Base-by-base conservation (phyloP, 2,329 filamentous ascomycete species). In the Diaporthe citri region DNA sequence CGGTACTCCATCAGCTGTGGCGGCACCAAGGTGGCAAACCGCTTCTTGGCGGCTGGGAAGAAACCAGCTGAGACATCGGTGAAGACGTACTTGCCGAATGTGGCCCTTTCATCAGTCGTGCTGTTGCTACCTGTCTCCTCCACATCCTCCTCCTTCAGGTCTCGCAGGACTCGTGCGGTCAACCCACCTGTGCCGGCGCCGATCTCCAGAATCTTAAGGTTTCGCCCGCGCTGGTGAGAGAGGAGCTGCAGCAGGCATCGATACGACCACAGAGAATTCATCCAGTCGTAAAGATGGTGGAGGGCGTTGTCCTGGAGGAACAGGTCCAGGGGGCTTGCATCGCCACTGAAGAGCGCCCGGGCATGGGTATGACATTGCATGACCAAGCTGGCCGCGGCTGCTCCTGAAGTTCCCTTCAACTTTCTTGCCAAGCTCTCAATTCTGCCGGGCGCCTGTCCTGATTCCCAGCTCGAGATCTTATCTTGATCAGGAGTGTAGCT, bases 191-290 rank as follows among this genome's bases (percentile, higher is more conserved):
- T 85, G 3, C 83, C 83, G 5, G 80, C 81, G 8, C 83, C 84
- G 43, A 86, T 80, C 75, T 86, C 84, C 5, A 85, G 80, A 34
- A 85, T 80, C 2, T 78, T 77, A 67, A 85, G 76, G n/a, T 77
- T 76, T 0, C 82, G 80, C n/a, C 81, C 81, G 17, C 31, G 31
- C 64, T 81, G 80, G 76, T 83, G 79, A 5, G 77, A 77, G 3
- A 79, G 62, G 0, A 52, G 52, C 10, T 52, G 17, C 4, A 67
- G 8, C 20, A 52, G 36, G 28, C 28, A 22, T 22, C 31, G 28
- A 8, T 57, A 57, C 6, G 55, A 57, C 55, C 55, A 57, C 1
- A 57, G 13, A 3, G 28, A 34, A n/a, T 57, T 57, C 55, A 57
- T 57, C 55, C 55, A 57, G 17, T 57, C 55, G 17, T 57, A 57